Conservation (phyloP, 192 early-diverging fungal genomes). For the Backusella tuberculispora region DNA sequence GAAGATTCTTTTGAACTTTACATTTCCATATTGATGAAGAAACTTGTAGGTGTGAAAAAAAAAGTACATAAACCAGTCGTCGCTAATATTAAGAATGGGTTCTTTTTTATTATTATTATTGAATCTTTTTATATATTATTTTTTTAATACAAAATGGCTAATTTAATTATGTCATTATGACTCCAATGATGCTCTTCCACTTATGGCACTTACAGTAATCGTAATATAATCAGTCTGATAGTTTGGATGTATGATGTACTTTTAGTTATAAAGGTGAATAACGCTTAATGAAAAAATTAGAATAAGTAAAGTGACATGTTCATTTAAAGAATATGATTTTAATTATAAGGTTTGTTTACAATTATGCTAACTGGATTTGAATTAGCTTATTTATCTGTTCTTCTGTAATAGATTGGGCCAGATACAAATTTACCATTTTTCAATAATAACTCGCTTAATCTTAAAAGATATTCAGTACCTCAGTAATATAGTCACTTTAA, state of each 20-base stretch:
- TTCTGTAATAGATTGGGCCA: background rate
- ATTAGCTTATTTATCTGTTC: background rate
- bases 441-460: too few species aligned
- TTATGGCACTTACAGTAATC: background rate
- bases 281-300: background rate
- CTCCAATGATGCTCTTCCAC: background rate
- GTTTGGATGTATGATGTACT: background rate
- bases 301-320: background rate
- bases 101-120: background rate
- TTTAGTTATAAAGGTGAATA: background rate
- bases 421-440: background rate
- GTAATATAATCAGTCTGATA: background rate
- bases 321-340: background rate
- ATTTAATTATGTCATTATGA: slow-evolving; percentile 3
- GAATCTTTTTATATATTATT: too few species aligned
- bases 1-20: background rate
- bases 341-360: background rate
- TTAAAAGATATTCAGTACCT: background rate
- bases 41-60: background rate
- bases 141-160: too few species aligned
- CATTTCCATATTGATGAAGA: background rate
- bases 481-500: too few species aligned
- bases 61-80: background rate
- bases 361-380: background rate
- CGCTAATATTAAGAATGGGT: too few species aligned